These are phyloP conservation scores for Geosmithia flava DNA, from an alignment of 2,329 filamentous ascomycete genomes.

Conservation along the genomic window DNA sequence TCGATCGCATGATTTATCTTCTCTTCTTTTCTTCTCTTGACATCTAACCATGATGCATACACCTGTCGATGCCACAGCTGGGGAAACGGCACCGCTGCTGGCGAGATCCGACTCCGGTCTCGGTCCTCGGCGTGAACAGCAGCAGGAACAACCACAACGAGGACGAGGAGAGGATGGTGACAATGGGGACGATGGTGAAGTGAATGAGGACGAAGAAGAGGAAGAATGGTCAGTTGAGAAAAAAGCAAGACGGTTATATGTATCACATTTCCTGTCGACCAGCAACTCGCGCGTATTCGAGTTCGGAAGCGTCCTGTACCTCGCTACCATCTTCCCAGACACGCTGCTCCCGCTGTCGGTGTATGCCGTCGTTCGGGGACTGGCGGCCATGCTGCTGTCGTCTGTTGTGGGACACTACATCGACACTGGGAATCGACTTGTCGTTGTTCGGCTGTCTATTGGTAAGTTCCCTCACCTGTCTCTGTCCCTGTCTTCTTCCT, in stretches of 20 bases:
- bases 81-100: no score
- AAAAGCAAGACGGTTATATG: constrained; percentile 28
- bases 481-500: background rate
- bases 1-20: no score
- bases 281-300: constrained; percentile 55
- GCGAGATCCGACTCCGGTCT: no score
- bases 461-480: constrained; percentile 6
- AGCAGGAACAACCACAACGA: background rate
- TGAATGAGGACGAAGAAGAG: background rate
- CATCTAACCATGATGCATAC: no score
- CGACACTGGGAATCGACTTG: constrained; percentile 39
- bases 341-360: constrained; percentile 55
- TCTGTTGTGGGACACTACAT: constrained; percentile 46
- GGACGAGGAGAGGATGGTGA: background rate
- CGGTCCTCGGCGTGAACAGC: no score
- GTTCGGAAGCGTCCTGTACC: constrained; percentile 47
- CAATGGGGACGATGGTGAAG: background rate
- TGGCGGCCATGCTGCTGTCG: constrained; percentile 44
- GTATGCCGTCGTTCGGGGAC: constrained; percentile 52
- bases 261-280: constrained; percentile 48
- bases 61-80: no score
- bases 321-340: constrained; percentile 39
- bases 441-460: constrained; percentile 37
- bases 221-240: background rate
- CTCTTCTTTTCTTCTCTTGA: no score